These are phyloP conservation scores for Calycina marina DNA, from an alignment of 2,329 filamentous ascomycete genomes.

Conservation along the genomic window DNA sequence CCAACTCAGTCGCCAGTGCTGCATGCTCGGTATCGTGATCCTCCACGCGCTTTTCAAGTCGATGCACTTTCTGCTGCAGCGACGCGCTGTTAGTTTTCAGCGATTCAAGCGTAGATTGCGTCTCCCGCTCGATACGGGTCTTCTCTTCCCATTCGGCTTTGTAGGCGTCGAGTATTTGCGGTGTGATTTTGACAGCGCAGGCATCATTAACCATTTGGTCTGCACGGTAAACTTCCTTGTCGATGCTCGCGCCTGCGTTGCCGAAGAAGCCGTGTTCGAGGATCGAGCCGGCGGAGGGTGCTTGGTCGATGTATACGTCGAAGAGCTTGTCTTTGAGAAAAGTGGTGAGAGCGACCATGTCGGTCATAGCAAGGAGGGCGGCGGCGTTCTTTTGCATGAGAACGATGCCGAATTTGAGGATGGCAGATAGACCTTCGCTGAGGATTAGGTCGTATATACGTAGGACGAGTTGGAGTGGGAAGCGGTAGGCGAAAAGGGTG, in stretches of 20 bases:
- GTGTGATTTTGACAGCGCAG: slow-evolving; percentile 72
- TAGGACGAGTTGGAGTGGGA: slow-evolving; percentile 87
- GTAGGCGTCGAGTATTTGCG: slow-evolving; percentile 69
- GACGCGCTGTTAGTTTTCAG: slow-evolving; percentile 52
- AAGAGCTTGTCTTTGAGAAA: slow-evolving; percentile 92
- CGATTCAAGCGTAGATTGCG: slow-evolving; percentile 65
- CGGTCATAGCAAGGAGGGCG: slow-evolving; percentile 66
- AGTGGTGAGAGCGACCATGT: slow-evolving; percentile 78
- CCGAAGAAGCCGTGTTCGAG: slow-evolving; percentile 97
- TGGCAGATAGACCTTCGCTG: slow-evolving; percentile 82
- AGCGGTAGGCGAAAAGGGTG: slow-evolving; percentile 95
- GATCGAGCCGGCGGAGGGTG: slow-evolving; percentile 82
- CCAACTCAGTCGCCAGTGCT: slow-evolving; percentile 76
- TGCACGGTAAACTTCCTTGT: slow-evolving; percentile 92
- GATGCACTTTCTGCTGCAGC: slow-evolving; percentile 63
- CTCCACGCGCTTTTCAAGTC: slow-evolving; percentile 76
- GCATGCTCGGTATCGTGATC: slow-evolving; percentile 84
- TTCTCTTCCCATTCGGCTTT: slow-evolving; percentile 86
- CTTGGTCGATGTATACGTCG: slow-evolving; percentile 91
- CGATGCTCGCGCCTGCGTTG: slow-evolving; percentile 71
- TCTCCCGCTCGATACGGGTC: slow-evolving; percentile 64
- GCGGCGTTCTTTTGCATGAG: slow-evolving; percentile 90
- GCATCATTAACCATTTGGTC: slow-evolving; percentile 90
- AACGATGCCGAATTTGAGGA: slow-evolving; percentile 86
- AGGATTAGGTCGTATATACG: slow-evolving; percentile 94